phyloP scores from a whole-genome alignment of 2,329 filamentous ascomycete species.

The Aureobasidium sp. region DNA sequence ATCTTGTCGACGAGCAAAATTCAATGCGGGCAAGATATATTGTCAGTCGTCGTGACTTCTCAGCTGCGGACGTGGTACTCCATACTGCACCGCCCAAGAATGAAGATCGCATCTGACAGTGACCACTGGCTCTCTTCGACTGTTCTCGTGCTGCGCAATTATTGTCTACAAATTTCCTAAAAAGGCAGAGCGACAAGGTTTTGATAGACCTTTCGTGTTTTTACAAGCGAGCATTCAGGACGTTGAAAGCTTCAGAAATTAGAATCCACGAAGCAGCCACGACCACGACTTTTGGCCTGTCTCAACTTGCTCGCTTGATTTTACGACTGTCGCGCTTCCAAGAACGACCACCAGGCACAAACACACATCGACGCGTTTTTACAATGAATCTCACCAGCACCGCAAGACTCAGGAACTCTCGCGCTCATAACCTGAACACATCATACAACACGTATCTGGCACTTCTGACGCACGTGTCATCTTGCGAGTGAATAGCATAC shows the following conservation, averaged over 20 bases:
- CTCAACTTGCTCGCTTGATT: background rate
- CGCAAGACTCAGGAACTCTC: too few species aligned
- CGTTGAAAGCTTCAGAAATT: background rate
- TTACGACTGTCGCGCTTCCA: background rate
- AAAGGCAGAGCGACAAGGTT: background rate
- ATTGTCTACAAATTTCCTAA: background rate
- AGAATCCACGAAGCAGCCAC: background rate
- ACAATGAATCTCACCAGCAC: too few species aligned
- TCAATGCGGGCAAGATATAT: background rate
- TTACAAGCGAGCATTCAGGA: background rate
- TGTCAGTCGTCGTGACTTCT: too few species aligned
- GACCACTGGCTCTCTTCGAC: background rate
- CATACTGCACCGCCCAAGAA: too few species aligned
- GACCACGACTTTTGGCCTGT: conserved; percentile 3
- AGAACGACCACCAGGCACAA: too few species aligned
- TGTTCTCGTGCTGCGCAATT: background rate
- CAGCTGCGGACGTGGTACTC: too few species aligned
- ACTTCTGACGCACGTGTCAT: too few species aligned
- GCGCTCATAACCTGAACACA: too few species aligned
- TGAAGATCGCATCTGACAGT: background rate
- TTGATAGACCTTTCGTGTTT: too few species aligned
- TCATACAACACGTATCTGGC: too few species aligned
- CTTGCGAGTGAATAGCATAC: too few species aligned
- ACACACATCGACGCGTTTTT: too few species aligned
- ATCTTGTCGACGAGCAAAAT: background rate